Base-by-base conservation (phyloP, 2,329 filamentous ascomycete genomes). In the Stagonosporopsis rhizophila region DNA sequence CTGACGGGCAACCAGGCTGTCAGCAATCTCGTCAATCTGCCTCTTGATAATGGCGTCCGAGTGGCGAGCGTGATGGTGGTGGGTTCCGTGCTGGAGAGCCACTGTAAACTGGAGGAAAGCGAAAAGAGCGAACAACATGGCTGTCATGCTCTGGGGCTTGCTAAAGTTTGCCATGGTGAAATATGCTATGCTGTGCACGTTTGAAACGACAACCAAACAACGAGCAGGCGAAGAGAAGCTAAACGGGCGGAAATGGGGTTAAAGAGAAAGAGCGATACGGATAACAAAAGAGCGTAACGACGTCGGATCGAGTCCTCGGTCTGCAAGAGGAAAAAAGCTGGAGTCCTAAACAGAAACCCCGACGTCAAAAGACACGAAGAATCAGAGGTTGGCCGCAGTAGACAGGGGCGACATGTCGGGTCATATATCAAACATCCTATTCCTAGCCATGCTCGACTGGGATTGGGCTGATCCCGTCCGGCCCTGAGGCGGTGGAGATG, bases 251-350 rank as follows among this genome's bases (percentile, higher is more conserved):
- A 49, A 47, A 60, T 52, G 44, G 44, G 39, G 55, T 44, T 50
- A 59, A 61, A 62, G 55, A 57, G 50, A 59, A 61, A 61, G 53
- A 58, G 50, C 37, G 49, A 56, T 54, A 53, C 46, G 49, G 38
- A 23, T 59, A 57, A 57, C 54, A 66, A 75, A 75, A 68, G 72
- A 75, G 69, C 56, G 72, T 60, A 65, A 71, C 67, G 72, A 74
- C 71, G 60, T 67, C 46, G 69, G 68, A 68, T 53, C 39, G 46
- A 58, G 56, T 64, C 71, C 66, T 64, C 66, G 63, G 70, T 71
- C 70, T 70, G 53, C 45, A 58, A 52, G 37, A 49, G 56, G 46
- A 25, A 25, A 63, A 62, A 62, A 64, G 59, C 53, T 54, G 39
- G 22, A 48, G 57, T 58, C 44, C 37, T 56, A 51, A 57, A 50